Percentiles rank a stretch among this genome's conserved stretches.
These are phyloP conservation scores for Capsicum chinense DNA, from an alignment of 257 asterid genomes.

Conservation along the genomic window DNA sequence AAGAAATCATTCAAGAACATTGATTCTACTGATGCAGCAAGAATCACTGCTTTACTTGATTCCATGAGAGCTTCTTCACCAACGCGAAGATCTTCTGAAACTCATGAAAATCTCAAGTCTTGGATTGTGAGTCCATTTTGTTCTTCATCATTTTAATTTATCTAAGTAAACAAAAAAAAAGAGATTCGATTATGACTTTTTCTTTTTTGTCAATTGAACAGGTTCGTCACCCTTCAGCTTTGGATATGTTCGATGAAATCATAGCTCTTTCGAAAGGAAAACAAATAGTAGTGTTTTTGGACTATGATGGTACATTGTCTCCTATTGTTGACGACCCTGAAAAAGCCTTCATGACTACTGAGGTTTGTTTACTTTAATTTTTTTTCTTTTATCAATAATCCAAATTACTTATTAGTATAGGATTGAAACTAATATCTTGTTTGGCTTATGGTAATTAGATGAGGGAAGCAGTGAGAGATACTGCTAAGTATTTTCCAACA, in stretches of 20 bases:
- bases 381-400: background rate
- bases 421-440: background rate
- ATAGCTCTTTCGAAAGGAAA: constrained; percentile 58
- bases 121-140: constrained; percentile 57
- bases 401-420: background rate
- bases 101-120: constrained; percentile 48
- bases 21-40: constrained; percentile 45
- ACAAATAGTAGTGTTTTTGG: constrained; percentile 70
- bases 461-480: constrained; percentile 72
- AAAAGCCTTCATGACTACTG: constrained; percentile 65
- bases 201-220: constrained; percentile 30
- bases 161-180: no score
- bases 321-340: constrained; percentile 85
- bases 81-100: constrained; percentile 50
- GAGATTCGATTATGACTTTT: background rate
- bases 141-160: background rate
- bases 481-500: constrained; percentile 77
- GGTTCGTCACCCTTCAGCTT: constrained; percentile 71
- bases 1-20: constrained; percentile 47
- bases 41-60: constrained; percentile 51
- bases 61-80: constrained; percentile 86
- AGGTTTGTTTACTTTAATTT: constrained; percentile 42
- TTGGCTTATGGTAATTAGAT: constrained; percentile 47
- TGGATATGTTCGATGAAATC: constrained; percentile 61
- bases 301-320: constrained; percentile 83